Conservation (phyloP, 176 grass and related monocot genomes). For the Oryza meyeriana region DNA sequence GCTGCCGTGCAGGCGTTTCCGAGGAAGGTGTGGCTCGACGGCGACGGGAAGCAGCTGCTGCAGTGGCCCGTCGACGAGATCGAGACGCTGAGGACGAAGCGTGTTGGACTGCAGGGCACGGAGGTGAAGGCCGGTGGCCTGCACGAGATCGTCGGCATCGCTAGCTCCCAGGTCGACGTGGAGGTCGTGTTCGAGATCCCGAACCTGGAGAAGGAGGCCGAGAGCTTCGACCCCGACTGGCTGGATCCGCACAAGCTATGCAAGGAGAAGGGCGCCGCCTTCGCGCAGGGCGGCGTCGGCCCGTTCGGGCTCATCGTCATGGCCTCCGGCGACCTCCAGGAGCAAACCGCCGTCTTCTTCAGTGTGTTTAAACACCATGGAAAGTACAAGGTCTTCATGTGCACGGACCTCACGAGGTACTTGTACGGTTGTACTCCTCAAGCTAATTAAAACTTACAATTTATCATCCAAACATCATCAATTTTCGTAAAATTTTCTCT, state of each 20-base stretch:
- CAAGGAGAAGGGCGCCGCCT: slow-evolving; percentile 42
- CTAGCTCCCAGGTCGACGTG: slow-evolving; percentile 50
- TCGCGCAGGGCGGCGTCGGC: slow-evolving; percentile 35
- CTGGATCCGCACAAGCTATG: slow-evolving; percentile 67
- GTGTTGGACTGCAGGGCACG: slow-evolving; percentile 32
- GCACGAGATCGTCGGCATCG: slow-evolving; percentile 42
- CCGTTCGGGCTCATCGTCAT: slow-evolving; percentile 58
- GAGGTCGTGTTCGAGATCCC: slow-evolving; percentile 51
- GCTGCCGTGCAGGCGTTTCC: slow-evolving; percentile 40
- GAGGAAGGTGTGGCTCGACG: slow-evolving; percentile 60
- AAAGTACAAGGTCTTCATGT: neutral
- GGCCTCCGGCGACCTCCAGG: slow-evolving; percentile 41
- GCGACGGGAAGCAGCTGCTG: slow-evolving; percentile 43
- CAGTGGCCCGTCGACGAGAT: slow-evolving; percentile 81
- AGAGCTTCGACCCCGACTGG: slow-evolving; percentile 38
- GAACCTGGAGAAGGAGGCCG: slow-evolving; percentile 27
- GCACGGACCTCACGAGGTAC: neutral
- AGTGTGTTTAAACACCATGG: slow-evolving; percentile 28
- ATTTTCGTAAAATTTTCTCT: neutral
- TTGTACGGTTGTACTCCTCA: neutral
- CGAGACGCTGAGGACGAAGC: slow-evolving; percentile 42
- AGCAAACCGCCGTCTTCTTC: slow-evolving; percentile 59
- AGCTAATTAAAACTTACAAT: neutral
- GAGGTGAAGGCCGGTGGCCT: slow-evolving; percentile 29
- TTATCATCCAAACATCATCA: neutral